Evolutionary conservation across 768 basidiomycete genomes (phyloP), one percentile per base, ranked within the genome.

Genomic region (Lyophyllum shimeji): DNA sequence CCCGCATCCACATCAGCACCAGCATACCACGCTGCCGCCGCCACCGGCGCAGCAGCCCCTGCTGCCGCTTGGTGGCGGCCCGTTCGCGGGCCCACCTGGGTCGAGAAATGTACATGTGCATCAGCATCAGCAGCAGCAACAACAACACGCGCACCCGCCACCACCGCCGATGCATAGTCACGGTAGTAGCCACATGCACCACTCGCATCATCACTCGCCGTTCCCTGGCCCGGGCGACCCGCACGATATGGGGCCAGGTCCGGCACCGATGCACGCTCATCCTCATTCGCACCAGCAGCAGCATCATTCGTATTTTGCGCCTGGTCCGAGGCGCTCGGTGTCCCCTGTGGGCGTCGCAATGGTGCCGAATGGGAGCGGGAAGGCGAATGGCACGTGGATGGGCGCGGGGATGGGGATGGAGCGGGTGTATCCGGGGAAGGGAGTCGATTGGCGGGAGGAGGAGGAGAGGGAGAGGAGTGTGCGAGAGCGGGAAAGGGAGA

Each of bases 281-380:
- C 59, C 21, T 46, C 64, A 45, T n/a, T 11, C 40, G 2, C 53
- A 45, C 37, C 42, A 53, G 12, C 7, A 34, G 2, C 59, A 59
- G 4, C 50, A 56, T 53, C 61, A 46, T 20, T n/a, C 53, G 8
- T 58, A 61, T 15, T 50, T 46, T 31, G 63, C 62, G 34, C 33
- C 50, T 37, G 44, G 47, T 46, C 54, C 67, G 18, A 67, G 73
- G 21, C 65, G 74, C 37, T 77, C 76, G 9, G 66, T 69, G 15
- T 76, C 76, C n/a, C 76, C 77, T 23, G 66, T 70, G 23, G 69
- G 66, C 21, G 66, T 70, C 23, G 69, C 66, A 39, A 55, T 69
- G 24, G 47, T 68, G 37, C 56, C 67, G 12, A 73, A 73, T 46
- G 73, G 72, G 40, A 55, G 58, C 29, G 29, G 60, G 7, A 73